Base-by-base conservation (phyloP, 306 rosid genomes). In the Quercus rubra region DNA sequence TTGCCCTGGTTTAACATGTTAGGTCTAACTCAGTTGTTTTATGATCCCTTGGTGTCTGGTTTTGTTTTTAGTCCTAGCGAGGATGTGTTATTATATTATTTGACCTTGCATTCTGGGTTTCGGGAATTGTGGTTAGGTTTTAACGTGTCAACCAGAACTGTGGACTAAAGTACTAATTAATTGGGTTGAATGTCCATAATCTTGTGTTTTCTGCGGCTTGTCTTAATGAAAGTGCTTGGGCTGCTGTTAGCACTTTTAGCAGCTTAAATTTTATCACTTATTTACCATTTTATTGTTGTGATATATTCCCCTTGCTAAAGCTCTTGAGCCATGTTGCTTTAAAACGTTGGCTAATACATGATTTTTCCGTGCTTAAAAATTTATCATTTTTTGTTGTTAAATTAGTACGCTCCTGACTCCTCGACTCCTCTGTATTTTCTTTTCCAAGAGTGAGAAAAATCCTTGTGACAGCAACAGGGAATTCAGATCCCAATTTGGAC, bases 111-210 rank as follows among this genome's bases (percentile, higher is more conserved):
- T 86, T 87, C 85, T 85, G 93, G 95, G 93, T 81, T 88, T 86
- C 77, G 91, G 86, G 89, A 87, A 83, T 76, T 87, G 85, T 83
- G 84, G 84, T 83, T 94, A 90, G 98, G 92, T 74, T 93, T 85
- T 85, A 89, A 82, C 83, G 82, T 81, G 79, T 86, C 87, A 81
- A 79, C 85, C 86, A 75, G 83, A 84, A 77, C 83, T 55, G 59
- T 74, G 97, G 91, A 89, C 80, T 71, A 77, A 77, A 83, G 80
- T 83, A 87, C 96, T 92, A 94, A 92, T 94, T 92, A 92, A 92
- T 92, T 94, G 94, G 89, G 86, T 92, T 90, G 94, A 82, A 80
- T 87, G 93, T 92, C 88, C 92, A 90, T 90, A 92, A 74, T 86
- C 84, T 76, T 83, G 83, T 63, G 80, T 73, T 81, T 77, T 79